Percentiles rank a stretch among this genome's conserved stretches.
These are phyloP conservation scores for Podaxis sp. DNA, from an alignment of 768 basidiomycete genomes.

Conservation along the genomic window DNA sequence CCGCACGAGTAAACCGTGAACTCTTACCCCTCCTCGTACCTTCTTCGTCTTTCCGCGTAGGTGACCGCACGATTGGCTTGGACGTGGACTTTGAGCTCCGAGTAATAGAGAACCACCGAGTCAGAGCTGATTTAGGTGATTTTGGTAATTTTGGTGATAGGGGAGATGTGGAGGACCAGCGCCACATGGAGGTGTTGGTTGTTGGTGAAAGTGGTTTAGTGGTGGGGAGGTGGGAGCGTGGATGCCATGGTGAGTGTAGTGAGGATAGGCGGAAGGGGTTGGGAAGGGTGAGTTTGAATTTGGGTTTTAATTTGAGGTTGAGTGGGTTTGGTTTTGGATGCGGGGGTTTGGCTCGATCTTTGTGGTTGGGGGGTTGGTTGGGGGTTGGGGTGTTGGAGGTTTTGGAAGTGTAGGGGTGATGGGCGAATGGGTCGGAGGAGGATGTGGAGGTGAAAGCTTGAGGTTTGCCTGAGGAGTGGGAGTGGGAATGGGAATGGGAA, in stretches of 20 bases:
- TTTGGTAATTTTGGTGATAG: background rate
- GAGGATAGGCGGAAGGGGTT: background rate
- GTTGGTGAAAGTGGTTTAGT: background rate
- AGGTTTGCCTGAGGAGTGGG: background rate
- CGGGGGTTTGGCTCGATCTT: background rate
- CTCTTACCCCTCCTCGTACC: background rate
- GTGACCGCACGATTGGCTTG: background rate
- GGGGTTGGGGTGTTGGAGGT: background rate
- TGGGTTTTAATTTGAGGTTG: background rate
- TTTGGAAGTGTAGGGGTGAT: background rate
- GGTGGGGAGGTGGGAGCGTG: background rate
- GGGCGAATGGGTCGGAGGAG: background rate
- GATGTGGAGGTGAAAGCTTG: background rate
- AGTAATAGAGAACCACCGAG: background rate
- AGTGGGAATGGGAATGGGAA: background rate
- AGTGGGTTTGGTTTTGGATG: background rate
- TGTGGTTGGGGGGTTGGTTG: background rate
- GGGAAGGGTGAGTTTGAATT: constrained; percentile 8
- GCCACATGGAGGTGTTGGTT: background rate
- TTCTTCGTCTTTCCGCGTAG: background rate
- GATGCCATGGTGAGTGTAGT: background rate
- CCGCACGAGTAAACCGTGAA: background rate
- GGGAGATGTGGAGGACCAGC: background rate
- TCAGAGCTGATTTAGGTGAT: background rate
- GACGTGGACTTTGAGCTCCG: background rate